Evolutionary conservation across 2,329 filamentous ascomycete genomes (phyloP), one percentile per base, ranked within the genome.

Genomic region (Neoascochyta sp.): DNA sequence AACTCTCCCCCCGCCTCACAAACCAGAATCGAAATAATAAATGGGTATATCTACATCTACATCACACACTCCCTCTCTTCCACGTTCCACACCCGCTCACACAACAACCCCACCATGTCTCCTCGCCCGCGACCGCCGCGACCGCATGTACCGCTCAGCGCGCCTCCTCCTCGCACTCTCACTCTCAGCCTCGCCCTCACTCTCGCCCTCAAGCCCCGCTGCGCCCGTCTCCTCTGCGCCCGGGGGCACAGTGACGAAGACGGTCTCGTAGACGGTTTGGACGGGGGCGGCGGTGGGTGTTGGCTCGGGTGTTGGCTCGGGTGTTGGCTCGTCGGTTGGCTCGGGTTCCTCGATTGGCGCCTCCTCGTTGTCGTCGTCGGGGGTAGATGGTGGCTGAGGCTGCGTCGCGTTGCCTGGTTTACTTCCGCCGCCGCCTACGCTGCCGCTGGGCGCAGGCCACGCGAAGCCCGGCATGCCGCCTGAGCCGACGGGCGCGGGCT

Each of bases 381-480:
- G 40, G 31, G 9, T 40, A 32, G 20, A 19, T 9, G 29, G 24
- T 21, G 29, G 25, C 20, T 32, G 9, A 5, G 41, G 23, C 17
- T 27, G 27, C 19, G 36, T 45, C 9, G 31, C 24, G 16, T 40
- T 30, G 4, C 19, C 11, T 12, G 22, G 22, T 14, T 27, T 17
- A 10, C n/a, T n/a, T n/a, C n/a, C n/a, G n/a, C n/a, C n/a, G n/a
- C n/a, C n/a, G n/a, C n/a, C n/a, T n/a, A n/a, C n/a, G n/a, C n/a
- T n/a, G n/a, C 25, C 11, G 18, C 36, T 24, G 11, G 35, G 22
- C 9, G 22, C 8, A 4, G 49, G 49, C 49, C 49, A 53, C 13
- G 48, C 39, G 38, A 50, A 53, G 17, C 45, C 49, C 8, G 37
- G 20, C 45, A 53, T 48, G 9, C 35, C 39, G 12, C 33, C 27